phyloP scores from a whole-genome alignment of 1,284 basidiomycete genomes.

The Ganoderma sinense region DNA sequence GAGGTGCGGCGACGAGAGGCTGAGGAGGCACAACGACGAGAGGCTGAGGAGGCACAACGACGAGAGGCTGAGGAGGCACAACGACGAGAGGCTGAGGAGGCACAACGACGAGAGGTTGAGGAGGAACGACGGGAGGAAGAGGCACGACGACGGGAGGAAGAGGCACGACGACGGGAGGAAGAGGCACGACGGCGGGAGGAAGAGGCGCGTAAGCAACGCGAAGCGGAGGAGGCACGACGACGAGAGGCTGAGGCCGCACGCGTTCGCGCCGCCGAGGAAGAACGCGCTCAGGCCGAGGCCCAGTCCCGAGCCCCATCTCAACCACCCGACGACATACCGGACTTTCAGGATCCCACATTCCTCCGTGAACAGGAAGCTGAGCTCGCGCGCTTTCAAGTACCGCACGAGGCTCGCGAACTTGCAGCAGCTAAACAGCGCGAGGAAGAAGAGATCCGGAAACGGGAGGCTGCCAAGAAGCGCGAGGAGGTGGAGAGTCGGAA shows the following conservation, averaged over 20 bases:
- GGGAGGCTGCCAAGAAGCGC: conserved; percentile 8
- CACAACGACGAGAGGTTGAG: conserved; percentile 3
- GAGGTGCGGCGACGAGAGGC: too few species aligned
- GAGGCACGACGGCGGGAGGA: conserved; percentile 14
- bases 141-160: conserved; percentile 13
- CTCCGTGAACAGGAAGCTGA: conserved; percentile 33
- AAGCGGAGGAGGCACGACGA: conserved; percentile 33
- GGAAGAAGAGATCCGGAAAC: conserved; percentile 16
- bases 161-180: conserved; percentile 16
- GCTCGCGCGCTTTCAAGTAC: conserved; percentile 24
- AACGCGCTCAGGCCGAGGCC: conserved; percentile 11
- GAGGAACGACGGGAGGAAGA: conserved; percentile 19
- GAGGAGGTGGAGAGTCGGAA: conserved; percentile 16
- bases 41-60: conserved; percentile 10
- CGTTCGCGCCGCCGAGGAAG: conserved; percentile 5
- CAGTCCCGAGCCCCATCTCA: not conserved
- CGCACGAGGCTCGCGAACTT: conserved; percentile 16
- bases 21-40: conserved; percentile 2
- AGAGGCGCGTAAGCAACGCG: conserved; percentile 20
- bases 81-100: conserved; percentile 15
- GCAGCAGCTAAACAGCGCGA: conserved; percentile 17
- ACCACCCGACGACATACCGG: conserved; percentile 10
- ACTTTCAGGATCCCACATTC: conserved; percentile 30
- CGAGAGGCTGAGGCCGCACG: conserved; percentile 15
- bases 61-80: conserved; percentile 13